Conservation (phyloP, 1,284 basidiomycete genomes). For the Cryptococcus sp. region DNA sequence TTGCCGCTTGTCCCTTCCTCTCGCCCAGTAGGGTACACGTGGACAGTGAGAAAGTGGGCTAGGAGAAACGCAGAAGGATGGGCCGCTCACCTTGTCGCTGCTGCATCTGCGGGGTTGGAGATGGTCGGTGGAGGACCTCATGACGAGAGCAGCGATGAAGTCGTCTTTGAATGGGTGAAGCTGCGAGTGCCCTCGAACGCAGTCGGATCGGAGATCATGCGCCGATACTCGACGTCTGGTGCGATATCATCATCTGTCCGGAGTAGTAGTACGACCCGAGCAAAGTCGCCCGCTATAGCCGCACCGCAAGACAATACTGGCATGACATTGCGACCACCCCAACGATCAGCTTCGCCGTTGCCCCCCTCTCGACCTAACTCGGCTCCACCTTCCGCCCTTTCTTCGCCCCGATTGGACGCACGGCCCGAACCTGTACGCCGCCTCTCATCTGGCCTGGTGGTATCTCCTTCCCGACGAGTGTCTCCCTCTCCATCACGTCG, state of each 20-base stretch:
- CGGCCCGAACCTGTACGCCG: conserved; percentile 30
- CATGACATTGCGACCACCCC: conserved; percentile 5
- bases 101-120: conserved; percentile 43
- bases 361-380: conserved; percentile 10
- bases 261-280: conserved; percentile 11
- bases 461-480: conserved; percentile 9
- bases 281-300: conserved; percentile 4
- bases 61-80: conserved; percentile 58
- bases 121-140: conserved; percentile 27
- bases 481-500: conserved; percentile 8
- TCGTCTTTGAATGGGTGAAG: conserved; percentile 54
- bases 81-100: conserved; percentile 45
- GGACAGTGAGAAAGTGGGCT: conserved; percentile 77
- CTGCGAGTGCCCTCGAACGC: conserved; percentile 22
- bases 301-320: conserved; percentile 3
- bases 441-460: conserved; percentile 18
- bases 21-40: conserved; percentile 64
- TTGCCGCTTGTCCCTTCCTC: conserved; percentile 27
- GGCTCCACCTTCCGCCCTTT: conserved; percentile 14
- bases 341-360: conserved; percentile 11
- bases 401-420: conserved; percentile 19
- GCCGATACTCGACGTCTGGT: conserved; percentile 18
- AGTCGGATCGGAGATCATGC: conserved; percentile 17
- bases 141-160: conserved; percentile 41
- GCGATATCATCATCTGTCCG: conserved; percentile 7